phyloP scores from a whole-genome alignment of 2,329 filamentous ascomycete species.

The Aureobasidium pullulans region DNA sequence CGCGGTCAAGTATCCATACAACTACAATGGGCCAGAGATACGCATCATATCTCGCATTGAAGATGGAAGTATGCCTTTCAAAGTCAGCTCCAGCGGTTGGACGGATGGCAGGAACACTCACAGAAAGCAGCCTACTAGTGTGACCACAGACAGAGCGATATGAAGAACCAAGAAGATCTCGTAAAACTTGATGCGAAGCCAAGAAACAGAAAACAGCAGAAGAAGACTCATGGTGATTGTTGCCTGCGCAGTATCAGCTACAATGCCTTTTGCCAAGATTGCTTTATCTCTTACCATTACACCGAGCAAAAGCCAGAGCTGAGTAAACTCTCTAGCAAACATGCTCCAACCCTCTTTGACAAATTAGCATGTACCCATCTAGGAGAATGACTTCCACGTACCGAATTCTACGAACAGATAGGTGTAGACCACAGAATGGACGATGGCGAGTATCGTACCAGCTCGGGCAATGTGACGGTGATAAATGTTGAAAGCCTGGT shows the following conservation, averaged over 20 bases:
- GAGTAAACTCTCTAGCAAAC: neutral
- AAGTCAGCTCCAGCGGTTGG: conserved; percentile 17
- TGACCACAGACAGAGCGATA: conserved; percentile 44
- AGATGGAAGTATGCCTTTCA: conserved; percentile 46
- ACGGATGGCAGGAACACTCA: conserved; percentile 30
- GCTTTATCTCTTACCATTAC: neutral
- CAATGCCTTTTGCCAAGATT: no score
- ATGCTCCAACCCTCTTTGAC: neutral
- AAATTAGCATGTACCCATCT: conserved; percentile 15
- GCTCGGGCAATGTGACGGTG: conserved; percentile 60
- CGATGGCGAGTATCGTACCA: conserved; percentile 53
- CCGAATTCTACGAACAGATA: neutral
- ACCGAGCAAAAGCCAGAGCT: conserved; percentile 6
- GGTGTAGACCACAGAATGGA: conserved; percentile 56
- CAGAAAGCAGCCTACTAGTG: conserved; percentile 47
- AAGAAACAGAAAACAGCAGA: conserved; percentile 43
- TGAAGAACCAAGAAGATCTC: conserved; percentile 46
- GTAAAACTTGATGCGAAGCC: conserved; percentile 46
- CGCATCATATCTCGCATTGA: conserved; percentile 41
- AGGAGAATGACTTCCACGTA: conserved; percentile 21
- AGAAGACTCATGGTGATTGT: conserved; percentile 40
- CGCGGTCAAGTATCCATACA: conserved; percentile 46
- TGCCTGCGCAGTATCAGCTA: conserved; percentile 17
- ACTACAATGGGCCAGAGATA: conserved; percentile 44
- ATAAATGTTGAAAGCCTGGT: conserved; percentile 58